Conservation (phyloP, 2,329 filamentous ascomycete species). For the Corynespora cassiicola region DNA sequence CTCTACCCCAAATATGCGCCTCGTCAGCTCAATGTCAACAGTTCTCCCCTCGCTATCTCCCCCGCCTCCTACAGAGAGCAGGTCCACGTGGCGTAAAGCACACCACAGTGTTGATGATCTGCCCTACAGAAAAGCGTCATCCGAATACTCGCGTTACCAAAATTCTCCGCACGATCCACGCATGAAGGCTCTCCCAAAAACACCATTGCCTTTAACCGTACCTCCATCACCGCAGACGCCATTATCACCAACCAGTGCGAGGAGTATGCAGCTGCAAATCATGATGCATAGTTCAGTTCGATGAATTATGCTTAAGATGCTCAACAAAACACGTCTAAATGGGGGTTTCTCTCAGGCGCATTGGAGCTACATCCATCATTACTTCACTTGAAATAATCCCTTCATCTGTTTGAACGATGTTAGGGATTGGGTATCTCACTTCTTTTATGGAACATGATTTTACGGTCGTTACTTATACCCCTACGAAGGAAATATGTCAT, state of each 20-base stretch:
- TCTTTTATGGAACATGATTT: too few relatives aligned
- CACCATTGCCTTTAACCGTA: conserved; percentile 18
- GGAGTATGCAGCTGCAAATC: conserved; percentile 27
- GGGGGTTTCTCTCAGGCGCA: too few relatives aligned
- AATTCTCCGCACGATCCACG: conserved; percentile 12
- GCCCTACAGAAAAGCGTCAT: conserved; percentile 18
- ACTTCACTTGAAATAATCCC: too few relatives aligned
- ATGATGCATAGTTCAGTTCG: too few relatives aligned
- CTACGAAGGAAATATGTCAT: too few relatives aligned
- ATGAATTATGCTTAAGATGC: too few relatives aligned
- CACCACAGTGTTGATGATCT: conserved; percentile 27
- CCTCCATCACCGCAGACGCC: conserved; percentile 11
- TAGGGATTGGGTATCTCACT: too few relatives aligned
- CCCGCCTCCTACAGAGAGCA: conserved; percentile 7
- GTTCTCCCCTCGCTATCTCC: conserved; percentile 1
- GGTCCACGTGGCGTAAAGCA: conserved; percentile 24
- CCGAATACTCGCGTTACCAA: conserved; percentile 8
- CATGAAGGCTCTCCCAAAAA: conserved; percentile 27
- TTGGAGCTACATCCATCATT: too few relatives aligned
- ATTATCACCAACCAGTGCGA: conserved; percentile 18
- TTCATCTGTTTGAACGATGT: too few relatives aligned
- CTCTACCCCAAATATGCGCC: conserved; percentile 17
- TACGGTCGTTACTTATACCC: too few relatives aligned
- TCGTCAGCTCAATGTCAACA: conserved; percentile 12
- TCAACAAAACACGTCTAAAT: too few relatives aligned